Base-by-base conservation (phyloP, 106 monocot species). In the Dendrobium chrysotoxum region DNA sequence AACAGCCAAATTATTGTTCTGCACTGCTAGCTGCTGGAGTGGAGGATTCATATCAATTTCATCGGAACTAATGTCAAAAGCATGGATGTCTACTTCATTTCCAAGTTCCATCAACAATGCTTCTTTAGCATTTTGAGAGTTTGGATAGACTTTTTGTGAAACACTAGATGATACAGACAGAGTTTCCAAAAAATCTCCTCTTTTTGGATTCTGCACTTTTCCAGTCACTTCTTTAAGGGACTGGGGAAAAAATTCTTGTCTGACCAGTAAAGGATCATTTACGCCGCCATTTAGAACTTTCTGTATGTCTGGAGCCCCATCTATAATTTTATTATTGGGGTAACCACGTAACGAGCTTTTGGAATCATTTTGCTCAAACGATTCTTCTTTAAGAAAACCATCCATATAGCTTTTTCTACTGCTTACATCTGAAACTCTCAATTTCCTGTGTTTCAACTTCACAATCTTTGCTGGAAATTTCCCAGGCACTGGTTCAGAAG, bases 391-490 rank as follows among this genome's bases (percentile, higher is more conserved):
- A 77, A 94, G 80, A 80, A 98, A 82, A 83, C 64, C 53, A 82
- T 86, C 81, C 86, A 86, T 88, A 30, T 82, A 86, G 72, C 83
- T 87, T 79, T 76, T 86, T 47, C 72, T 85, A 53, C 3, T 86
- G 70, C 55, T 82, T 72, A 75, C 53, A 76, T 85, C 82, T 3
- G 46, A 75, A 78, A 76, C 55, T 76, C 55, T 80, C 11, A 81
- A 83, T 2, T 86, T 78, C 75, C 86, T 89, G 47, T 44, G 41
- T 80, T 92, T 98, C 82, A 95, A 82, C 81, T 85, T 94, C 41
- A 85, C 85, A 68, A 47, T 83, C 72, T 81, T 89, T 23, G 64
- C 41, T 61, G 85, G 85, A 82, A 78, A 76, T 79, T 88, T 90
- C 53, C 84, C 87, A 80, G 85, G 80, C 79, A 70, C 74, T 78